phyloP scores from a whole-genome alignment of 2,329 filamentous ascomycete species.

The Microcyclospora tardicrescens region DNA sequence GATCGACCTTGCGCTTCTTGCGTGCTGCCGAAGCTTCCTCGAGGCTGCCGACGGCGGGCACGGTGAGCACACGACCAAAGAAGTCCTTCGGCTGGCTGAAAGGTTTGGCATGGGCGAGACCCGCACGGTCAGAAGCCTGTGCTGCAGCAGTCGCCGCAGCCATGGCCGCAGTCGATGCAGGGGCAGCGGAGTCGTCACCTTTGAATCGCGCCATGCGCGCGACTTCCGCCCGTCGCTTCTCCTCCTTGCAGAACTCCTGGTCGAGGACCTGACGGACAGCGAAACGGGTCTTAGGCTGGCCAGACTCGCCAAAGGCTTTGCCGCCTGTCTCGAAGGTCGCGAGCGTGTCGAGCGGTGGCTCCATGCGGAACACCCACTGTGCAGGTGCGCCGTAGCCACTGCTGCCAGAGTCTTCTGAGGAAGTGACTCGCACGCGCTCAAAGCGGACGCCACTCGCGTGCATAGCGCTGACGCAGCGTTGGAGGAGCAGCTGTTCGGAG shows the following conservation, averaged over 20 bases:
- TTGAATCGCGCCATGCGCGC: conserved; percentile 52
- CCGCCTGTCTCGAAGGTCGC: conserved; percentile 59
- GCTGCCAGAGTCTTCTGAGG: conserved; percentile 44
- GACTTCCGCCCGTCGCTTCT: conserved; percentile 51
- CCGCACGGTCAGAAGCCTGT: background rate
- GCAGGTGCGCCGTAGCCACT: conserved; percentile 2
- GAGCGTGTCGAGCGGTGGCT: conserved; percentile 75
- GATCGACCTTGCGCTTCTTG: conserved; percentile 12
- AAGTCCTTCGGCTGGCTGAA: conserved; percentile 47
- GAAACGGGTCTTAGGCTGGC: conserved; percentile 66
- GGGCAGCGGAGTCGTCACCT: conserved; percentile 24
- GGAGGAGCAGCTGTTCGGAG: conserved; percentile 67
- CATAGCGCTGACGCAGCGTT: conserved; percentile 67
- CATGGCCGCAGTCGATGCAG: conserved; percentile 5
- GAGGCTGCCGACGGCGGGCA: conserved; percentile 28
- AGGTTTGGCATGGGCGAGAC: background rate
- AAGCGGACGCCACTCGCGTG: conserved; percentile 70
- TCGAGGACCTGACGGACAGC: conserved; percentile 88
- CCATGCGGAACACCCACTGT: conserved; percentile 80
- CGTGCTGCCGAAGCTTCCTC: conserved; percentile 26
- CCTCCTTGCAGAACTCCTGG: conserved; percentile 70
- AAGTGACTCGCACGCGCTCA: conserved; percentile 57
- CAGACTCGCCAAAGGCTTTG: conserved; percentile 36
- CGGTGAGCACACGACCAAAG: conserved; percentile 60
- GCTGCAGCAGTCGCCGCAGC: conserved; percentile 5